Evolutionary conservation across 306 rosid species (phyloP), one percentile per base, ranked within the genome.

Genomic region (Spatholobus suberectus): DNA sequence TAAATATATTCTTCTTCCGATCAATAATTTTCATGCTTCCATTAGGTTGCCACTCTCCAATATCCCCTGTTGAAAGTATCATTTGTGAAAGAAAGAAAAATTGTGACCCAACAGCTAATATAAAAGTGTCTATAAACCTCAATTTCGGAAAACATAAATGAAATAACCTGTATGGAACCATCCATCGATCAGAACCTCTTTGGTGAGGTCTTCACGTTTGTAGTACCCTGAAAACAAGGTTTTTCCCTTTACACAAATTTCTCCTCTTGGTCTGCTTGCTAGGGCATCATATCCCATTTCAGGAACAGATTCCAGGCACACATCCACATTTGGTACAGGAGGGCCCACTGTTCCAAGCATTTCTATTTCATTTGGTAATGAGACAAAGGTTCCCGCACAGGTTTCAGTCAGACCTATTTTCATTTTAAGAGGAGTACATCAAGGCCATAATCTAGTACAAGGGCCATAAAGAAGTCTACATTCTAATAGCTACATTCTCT

Each of bases 281-380:
- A 89, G 87, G 57, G 99, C 93, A 82, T 94, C 92, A 3, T 96
- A 96, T 72, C 98, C 99, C 99, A 96, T 91, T 68, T 96, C 97
- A 21, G 98, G 99, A 72, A 96, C 97, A 43, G 99, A 96, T 87
- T 96, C 97, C 44, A 96, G 92, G 72, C 98, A 87, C 8, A 86
- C 94, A 40, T 96, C 98, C 70, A 96, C 96, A 79, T 96, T 94
- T 40, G 99, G 99, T 40, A 96, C 94, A 6, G 99, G 99, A 81
- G 99, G 99, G 41, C 99, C 99, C 73, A 96, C 99, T 0, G 99
- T 92, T 61, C 98, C 97, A 67, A 96, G 91, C 99, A 96, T 96
- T 34, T 59, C 59, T 43, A 87, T 29, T 84, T 94, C 97, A 87
- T 96, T 77, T 79, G 99, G 99, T 32, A 94, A 79, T 3, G 98